phyloP scores from a whole-genome alignment of 2,329 filamentous ascomycete species.

The Pseudonectria foliicola region DNA sequence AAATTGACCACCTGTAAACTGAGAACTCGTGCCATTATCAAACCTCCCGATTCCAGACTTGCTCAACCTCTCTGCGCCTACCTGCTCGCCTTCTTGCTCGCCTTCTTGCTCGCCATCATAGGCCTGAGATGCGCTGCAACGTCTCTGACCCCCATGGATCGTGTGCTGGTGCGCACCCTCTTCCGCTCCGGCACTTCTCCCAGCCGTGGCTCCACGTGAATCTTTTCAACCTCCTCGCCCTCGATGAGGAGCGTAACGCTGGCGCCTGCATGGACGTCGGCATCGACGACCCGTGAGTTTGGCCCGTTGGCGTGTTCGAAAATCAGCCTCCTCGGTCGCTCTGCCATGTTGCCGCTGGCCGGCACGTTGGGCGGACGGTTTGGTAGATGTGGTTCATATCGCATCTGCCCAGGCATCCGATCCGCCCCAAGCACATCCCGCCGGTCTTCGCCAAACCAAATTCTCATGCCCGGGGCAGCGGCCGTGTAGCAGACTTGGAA shows the following conservation, averaged over 20 bases:
- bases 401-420: constrained; percentile 20
- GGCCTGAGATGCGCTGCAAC: too few species aligned
- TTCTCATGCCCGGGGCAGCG: constrained; percentile 9
- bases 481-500: constrained; percentile 21
- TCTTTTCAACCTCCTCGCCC: constrained; percentile 1
- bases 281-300: constrained; percentile 7
- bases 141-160: too few species aligned
- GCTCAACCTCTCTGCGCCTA: too few species aligned
- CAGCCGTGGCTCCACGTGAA: constrained; percentile 7
- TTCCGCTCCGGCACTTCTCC: too few species aligned
- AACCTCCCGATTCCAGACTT: too few species aligned
- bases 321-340: constrained; percentile 8
- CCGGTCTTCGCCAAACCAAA: constrained; percentile 21
- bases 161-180: too few species aligned
- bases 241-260: constrained; percentile 11
- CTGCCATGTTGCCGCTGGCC: constrained; percentile 1
- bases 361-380: constrained; percentile 1
- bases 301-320: constrained; percentile 12
- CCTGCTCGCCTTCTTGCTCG: too few species aligned
- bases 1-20: too few species aligned
- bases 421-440: constrained; percentile 20
- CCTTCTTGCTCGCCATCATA: too few species aligned
- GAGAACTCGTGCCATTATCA: too few species aligned
- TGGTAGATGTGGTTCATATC: constrained; percentile 15
- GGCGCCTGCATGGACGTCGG: constrained; percentile 10